Conservation (phyloP, 495 filamentous ascomycete genomes). For the Talaromyces liani region DNA sequence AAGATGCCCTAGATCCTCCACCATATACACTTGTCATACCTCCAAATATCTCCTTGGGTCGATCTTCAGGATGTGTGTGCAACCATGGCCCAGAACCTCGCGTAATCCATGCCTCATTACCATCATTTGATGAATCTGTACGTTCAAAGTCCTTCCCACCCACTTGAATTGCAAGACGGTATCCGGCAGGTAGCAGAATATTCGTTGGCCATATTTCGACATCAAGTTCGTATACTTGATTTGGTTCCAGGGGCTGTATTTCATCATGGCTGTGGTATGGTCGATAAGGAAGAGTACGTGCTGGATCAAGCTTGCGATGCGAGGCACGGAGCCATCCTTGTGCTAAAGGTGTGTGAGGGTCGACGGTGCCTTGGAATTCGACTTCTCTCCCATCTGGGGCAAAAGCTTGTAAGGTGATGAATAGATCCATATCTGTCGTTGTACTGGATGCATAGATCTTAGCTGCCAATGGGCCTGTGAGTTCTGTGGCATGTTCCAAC, state of each 20-base stretch:
- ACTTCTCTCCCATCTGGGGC: constrained; percentile 42
- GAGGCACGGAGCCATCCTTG: constrained; percentile 38
- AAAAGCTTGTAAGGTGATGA: constrained; percentile 49
- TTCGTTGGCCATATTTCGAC: constrained; percentile 59
- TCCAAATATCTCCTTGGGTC: too few species aligned
- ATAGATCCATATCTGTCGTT: constrained; percentile 51
- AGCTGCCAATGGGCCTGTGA: constrained; percentile 53
- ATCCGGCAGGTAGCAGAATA: constrained; percentile 33
- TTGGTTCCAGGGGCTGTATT: constrained; percentile 30
- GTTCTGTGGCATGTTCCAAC: constrained; percentile 43
- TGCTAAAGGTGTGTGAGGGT: constrained; percentile 22
- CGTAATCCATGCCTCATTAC: not conserved
- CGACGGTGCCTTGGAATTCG: constrained; percentile 51
- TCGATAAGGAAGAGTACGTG: constrained; percentile 47
- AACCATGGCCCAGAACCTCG: constrained; percentile 4
- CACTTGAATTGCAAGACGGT: constrained; percentile 2
- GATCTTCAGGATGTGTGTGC: constrained; percentile 2
- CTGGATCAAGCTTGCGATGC: constrained; percentile 41
- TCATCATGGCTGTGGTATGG: constrained; percentile 54
- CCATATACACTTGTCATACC: too few species aligned
- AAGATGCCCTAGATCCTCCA: too few species aligned
- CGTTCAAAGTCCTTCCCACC: constrained; percentile 8
- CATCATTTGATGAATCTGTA: too few species aligned
- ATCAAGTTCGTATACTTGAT: constrained; percentile 46
- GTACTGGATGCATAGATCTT: constrained; percentile 45